Base-by-base conservation (phyloP, 106 monocot species). In the Narthecium ossifragum region DNA sequence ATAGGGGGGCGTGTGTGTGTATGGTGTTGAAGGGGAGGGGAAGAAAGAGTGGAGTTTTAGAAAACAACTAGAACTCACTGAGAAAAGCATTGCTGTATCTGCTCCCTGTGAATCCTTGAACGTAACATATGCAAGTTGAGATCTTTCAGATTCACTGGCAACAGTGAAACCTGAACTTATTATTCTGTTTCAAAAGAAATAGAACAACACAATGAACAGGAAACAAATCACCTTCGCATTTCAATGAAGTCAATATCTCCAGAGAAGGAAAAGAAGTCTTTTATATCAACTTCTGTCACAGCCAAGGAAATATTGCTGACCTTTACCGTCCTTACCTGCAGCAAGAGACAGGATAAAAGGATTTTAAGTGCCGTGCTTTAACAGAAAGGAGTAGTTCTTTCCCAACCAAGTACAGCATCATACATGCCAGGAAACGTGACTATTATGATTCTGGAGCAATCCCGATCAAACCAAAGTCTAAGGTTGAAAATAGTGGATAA, bases 241-340 rank as follows among this genome's bases (percentile, higher is more conserved):
- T 94, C 94, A 50, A 94, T 64, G 63, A 80, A 90, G 53, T 70
- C 46, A 46, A 94, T 78, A 23, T 89, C 77, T 18, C 94, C 94
- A 58, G 94, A 94, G 67, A 94, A 94, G 47, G 85, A 86, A 78
- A 94, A 94, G 68, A 94, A 94, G 37, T 94, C 94, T 57, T 46
- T 75, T 13, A 94, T 80, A 67, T 94, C 94, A 33, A 61, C 62
- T 47, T 80, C 46, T 37, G 77, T 74, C 66, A 83, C 90, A 60
- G 62, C 48, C 12, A 84, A 40, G 32, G 94, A 94, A 37, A 94
- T 73, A 70, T 83, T 94, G 80, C 78, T 71, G n/a, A 90, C 86
- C 71, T 78, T 80, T 28, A 86, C 94, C 26, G 94, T 94, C 55
- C 64, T 85, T 26, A 65, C 53, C 93, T 93, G 82, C 51, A 77